A percentile compares a stretch with the other conserved stretches of the same genome.
Evolutionary conservation across 148 eudicot genomes (phyloP).

Genomic region (Polygonum aviculare): DNA sequence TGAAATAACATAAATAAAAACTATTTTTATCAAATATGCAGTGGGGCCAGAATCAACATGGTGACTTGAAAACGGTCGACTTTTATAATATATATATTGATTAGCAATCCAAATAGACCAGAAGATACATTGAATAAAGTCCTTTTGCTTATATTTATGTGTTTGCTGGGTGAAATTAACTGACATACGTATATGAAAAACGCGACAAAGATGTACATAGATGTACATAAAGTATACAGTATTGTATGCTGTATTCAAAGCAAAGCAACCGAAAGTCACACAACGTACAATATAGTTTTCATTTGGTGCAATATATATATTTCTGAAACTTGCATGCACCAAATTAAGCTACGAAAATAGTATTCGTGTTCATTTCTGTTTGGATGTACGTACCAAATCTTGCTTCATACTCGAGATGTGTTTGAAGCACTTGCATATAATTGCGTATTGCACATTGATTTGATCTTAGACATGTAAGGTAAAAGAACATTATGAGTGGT

Average conservation of each 20-base stretch:
- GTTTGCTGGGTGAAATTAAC: no score
- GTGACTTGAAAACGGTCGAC: no score
- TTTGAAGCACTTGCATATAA: neutral
- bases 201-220: neutral
- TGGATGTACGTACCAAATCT: neutral
- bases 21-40: no score
- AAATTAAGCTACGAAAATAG: neutral
- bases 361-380: neutral
- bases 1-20: no score
- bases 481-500: constrained; percentile 2
- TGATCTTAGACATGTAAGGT: neutral
- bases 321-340: neutral
- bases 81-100: no score
- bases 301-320: neutral
- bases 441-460: neutral
- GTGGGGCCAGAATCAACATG: no score
- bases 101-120: no score
- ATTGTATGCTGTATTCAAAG: constrained; percentile 2
- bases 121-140: no score
- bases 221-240: neutral
- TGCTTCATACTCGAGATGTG: neutral
- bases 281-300: neutral
- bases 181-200: neutral
- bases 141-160: no score
- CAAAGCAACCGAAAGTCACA: constrained; percentile 9